These are phyloP conservation scores for Stereocaulon alpinum DNA, from an alignment of 495 filamentous ascomycete genomes.

Conservation along the genomic window DNA sequence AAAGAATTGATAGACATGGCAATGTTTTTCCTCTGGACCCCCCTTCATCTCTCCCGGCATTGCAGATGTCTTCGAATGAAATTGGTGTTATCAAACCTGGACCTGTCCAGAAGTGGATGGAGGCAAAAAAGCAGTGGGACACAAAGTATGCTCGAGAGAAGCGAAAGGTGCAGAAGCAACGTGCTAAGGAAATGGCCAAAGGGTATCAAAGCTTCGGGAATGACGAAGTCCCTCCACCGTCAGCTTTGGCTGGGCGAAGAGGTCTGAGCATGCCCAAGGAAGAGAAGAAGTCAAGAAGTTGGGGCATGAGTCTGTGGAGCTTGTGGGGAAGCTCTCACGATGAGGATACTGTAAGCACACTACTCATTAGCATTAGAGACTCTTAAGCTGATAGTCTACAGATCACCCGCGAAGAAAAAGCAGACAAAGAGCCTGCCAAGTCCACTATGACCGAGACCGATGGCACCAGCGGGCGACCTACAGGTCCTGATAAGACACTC, in stretches of 20 bases:
- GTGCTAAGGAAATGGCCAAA: conserved; percentile 56
- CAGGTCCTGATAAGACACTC: background rate
- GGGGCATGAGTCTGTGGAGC: conserved; percentile 73
- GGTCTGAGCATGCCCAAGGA: conserved; percentile 41
- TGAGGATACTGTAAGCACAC: conserved; percentile 46
- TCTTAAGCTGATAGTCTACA: background rate
- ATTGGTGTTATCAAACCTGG: conserved; percentile 72
- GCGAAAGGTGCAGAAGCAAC: conserved; percentile 54
- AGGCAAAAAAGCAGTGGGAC: conserved; percentile 59
- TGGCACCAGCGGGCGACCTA: background rate
- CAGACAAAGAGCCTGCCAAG: conserved; percentile 17
- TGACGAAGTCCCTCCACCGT: conserved; percentile 71
- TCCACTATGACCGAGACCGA: conserved; percentile 6
- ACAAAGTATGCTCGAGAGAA: conserved; percentile 54
- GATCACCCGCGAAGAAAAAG: conserved; percentile 24
- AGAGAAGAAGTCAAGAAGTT: conserved; percentile 51
- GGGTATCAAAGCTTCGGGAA: conserved; percentile 59
- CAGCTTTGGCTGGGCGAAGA: conserved; percentile 64
- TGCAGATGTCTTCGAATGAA: conserved; percentile 47
- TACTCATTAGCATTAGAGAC: background rate
- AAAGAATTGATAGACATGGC: conserved; percentile 70
- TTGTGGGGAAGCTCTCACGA: conserved; percentile 83
- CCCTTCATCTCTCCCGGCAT: conserved; percentile 47
- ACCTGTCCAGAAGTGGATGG: conserved; percentile 76
- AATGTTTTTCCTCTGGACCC: conserved; percentile 55